Conservation (phyloP, 495 filamentous ascomycete species). For the Hyaloscypha finlandica region DNA sequence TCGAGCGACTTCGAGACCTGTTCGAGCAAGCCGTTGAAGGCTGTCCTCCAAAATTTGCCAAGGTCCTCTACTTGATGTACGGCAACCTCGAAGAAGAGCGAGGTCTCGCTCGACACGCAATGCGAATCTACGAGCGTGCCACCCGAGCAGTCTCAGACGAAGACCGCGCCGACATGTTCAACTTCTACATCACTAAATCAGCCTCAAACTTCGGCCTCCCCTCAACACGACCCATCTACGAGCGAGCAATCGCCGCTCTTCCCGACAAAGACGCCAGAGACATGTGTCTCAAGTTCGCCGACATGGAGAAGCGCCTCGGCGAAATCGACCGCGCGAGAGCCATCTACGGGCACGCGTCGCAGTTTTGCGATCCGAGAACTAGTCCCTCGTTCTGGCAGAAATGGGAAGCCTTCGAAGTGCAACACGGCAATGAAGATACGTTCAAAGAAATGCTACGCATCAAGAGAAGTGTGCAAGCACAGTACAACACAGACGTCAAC, state of each 20-base stretch:
- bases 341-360: conserved; percentile 94
- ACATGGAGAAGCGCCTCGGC: conserved; percentile 95
- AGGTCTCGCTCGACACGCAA: conserved; percentile 93
- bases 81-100: conserved; percentile 96
- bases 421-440: conserved; percentile 98
- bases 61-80: conserved; percentile 96
- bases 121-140: conserved; percentile 98
- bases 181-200: conserved; percentile 99
- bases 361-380: conserved; percentile 95
- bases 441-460: conserved; percentile 99
- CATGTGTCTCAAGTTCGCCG: conserved; percentile 99
- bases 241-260: conserved; percentile 86
- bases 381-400: conserved; percentile 90
- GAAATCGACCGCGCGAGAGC: conserved; percentile 95
- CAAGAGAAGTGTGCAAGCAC: conserved; percentile 94
- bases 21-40: conserved; percentile 97
- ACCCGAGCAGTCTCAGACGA: conserved; percentile 95
- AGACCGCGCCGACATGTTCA: conserved; percentile 96
- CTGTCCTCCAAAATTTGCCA: conserved; percentile 94
- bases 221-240: conserved; percentile 96
- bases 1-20: conserved; percentile 91
- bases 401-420: conserved; percentile 96
- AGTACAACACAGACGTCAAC: conserved; percentile 98
- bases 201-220: conserved; percentile 97
- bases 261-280: conserved; percentile 93